phyloP scores from a whole-genome alignment of 208 protist species.

The Porcisia hertigi region DNA sequence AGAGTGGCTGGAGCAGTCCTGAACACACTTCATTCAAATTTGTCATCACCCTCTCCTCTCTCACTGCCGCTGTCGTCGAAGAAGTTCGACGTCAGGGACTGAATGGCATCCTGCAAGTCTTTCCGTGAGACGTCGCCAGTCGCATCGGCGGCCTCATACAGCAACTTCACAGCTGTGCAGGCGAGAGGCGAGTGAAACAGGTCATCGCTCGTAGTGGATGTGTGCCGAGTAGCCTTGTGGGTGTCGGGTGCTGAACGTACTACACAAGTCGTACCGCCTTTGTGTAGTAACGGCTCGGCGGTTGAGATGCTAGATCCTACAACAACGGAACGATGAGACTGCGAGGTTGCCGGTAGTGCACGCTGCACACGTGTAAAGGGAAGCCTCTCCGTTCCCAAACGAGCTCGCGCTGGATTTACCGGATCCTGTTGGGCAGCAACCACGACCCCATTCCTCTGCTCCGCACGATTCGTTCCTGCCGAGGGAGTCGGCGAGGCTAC shows the following conservation, averaged over 20 bases:
- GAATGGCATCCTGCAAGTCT: conserved; percentile 43
- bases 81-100: conserved; percentile 46
- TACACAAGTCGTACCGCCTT: not conserved
- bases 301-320: too few species aligned
- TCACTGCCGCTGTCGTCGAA: conserved; percentile 2
- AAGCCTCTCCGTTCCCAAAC: conserved; percentile 27
- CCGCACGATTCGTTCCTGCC: not conserved
- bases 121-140: conserved; percentile 45
- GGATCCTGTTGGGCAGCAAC: not conserved
- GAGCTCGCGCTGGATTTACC: not conserved
- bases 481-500: not conserved
- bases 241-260: not conserved
- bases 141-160: conserved; percentile 44
- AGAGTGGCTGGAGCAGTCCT: not conserved
- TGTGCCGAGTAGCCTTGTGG: not conserved
- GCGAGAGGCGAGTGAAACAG: conserved; percentile 26
- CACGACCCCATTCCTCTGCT: not conserved
- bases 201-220: not conserved
- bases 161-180: conserved; percentile 39
- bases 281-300: not conserved
- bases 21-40: conserved; percentile 4
- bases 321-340: not conserved
- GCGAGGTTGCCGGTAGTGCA: not conserved
- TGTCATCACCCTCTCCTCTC: not conserved
- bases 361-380: conserved; percentile 27